Evolutionary conservation across 225 moss, liverwort and hornwort genomes (phyloP).

Genomic region (Lunularia cruciata): DNA sequence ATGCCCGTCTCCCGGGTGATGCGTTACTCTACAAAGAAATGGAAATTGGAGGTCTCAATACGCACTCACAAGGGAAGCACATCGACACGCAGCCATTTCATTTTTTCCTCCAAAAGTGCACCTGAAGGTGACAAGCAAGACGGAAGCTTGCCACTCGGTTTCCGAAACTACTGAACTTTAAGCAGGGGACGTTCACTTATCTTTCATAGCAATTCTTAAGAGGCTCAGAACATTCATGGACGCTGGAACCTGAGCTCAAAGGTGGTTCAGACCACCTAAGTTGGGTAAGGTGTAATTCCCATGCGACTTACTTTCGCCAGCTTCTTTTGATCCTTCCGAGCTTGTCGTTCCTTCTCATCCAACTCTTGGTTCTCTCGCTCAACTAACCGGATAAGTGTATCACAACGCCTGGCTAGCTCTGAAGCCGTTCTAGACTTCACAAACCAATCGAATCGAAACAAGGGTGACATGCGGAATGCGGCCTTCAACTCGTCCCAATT

Average conservation of each 20-base stretch:
- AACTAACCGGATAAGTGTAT: constrained; percentile 94
- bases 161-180: too few species aligned
- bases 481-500: constrained; percentile 99
- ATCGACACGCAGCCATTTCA: too few species aligned
- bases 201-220: too few species aligned
- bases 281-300: not conserved
- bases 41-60: too few species aligned
- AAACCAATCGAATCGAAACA: constrained; percentile 99
- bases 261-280: not conserved
- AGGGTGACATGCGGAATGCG: constrained; percentile 88
- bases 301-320: constrained; percentile 52
- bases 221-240: too few species aligned
- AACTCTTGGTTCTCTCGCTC: constrained; percentile 98
- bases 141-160: too few species aligned
- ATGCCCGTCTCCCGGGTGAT: constrained; percentile 82
- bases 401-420: constrained; percentile 92
- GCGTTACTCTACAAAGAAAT: constrained; percentile 54
- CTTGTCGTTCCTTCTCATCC: constrained; percentile 97
- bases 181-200: too few species aligned
- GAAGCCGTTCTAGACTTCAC: constrained; percentile 97
- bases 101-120: too few species aligned
- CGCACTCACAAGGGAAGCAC: too few species aligned
- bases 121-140: too few species aligned
- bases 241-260: too few species aligned
- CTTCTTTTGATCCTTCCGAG: constrained; percentile 97